Evolutionary conservation across 371 early-diverging fungal genomes (phyloP).

Genomic region (Sporodiniella umbellata): DNA sequence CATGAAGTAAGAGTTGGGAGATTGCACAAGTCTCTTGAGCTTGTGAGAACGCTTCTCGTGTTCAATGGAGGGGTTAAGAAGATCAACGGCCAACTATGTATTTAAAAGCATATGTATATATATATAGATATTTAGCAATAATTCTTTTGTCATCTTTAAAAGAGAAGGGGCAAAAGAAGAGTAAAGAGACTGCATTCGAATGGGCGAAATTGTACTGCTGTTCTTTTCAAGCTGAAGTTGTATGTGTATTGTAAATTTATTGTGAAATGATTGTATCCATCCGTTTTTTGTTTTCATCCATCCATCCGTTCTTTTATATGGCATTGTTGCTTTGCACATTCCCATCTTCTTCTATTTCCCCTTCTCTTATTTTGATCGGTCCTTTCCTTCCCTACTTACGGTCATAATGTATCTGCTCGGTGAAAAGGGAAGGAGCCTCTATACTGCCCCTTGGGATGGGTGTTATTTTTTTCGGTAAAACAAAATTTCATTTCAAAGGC

Average conservation of each 20-base stretch:
- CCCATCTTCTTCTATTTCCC: neutral
- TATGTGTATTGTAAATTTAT: neutral
- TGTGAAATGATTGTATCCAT: neutral
- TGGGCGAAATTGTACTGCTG: neutral
- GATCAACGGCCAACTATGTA: conserved; percentile 93
- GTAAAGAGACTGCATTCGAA: neutral
- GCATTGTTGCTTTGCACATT: no score
- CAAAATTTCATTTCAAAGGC: neutral
- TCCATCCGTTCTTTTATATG: conserved; percentile 13
- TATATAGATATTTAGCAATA: neutral
- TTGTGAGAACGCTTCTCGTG: conserved; percentile 95
- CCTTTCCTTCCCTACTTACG: conserved; percentile 21
- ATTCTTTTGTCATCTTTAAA: neutral
- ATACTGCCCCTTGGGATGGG: neutral
- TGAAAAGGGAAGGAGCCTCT: conserved; percentile 26
- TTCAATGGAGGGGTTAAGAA: conserved; percentile 95
- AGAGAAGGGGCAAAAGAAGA: neutral
- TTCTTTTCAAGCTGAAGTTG: no score
- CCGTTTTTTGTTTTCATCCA: neutral
- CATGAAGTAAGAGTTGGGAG: conserved; percentile 99
- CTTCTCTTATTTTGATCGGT: neutral
- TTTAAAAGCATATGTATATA: no score
- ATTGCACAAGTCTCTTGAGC: conserved; percentile 98
- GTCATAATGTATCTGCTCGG: conserved; percentile 41
- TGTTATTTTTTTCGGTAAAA: neutral